These are phyloP conservation scores for Cyclotella baltica DNA, from an alignment of 108 stramenopile species.

Conservation along the genomic window DNA sequence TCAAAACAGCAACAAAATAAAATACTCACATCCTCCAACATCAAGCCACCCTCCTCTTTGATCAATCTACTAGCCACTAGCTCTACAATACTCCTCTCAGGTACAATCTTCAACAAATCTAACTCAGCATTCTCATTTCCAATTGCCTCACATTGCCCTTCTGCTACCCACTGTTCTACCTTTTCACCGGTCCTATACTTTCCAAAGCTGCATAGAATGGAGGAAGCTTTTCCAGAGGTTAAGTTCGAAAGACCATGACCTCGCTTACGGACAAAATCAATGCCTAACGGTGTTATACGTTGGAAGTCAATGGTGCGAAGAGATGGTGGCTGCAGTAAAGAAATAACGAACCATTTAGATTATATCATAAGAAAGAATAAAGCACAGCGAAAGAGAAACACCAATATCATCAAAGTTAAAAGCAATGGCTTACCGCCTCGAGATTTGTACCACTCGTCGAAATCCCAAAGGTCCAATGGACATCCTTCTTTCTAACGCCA, in stretches of 20 bases:
- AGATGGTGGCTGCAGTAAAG: slow-evolving; percentile 50
- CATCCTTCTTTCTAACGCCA: slow-evolving; percentile 54
- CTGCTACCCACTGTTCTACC: slow-evolving; percentile 66
- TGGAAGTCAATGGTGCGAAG: slow-evolving; percentile 62
- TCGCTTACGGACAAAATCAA: slow-evolving; percentile 65
- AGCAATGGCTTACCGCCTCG: slow-evolving; percentile 21
- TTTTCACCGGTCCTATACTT: slow-evolving; percentile 58
- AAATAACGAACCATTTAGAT: too few species aligned
- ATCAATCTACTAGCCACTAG: slow-evolving; percentile 54
- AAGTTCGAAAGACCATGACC: slow-evolving; percentile 15
- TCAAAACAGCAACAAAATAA: neutral
- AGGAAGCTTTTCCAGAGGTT: slow-evolving; percentile 25
- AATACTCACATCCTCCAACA: slow-evolving; percentile 16
- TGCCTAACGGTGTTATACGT: slow-evolving; percentile 56
- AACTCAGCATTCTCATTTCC: neutral
- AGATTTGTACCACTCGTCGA: slow-evolving; percentile 31
- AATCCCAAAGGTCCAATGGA: slow-evolving; percentile 61
- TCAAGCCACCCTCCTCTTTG: slow-evolving; percentile 4
- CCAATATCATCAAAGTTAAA: too few species aligned
- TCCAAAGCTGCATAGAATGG: slow-evolving; percentile 57
- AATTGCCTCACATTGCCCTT: slow-evolving; percentile 47
- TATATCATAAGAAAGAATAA: too few species aligned
- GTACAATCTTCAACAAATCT: slow-evolving; percentile 47
- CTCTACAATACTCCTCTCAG: slow-evolving; percentile 47
- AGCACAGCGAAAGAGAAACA: too few species aligned